Conservation (phyloP, 2,329 filamentous ascomycete species). For the Epichloe glyceriae region DNA sequence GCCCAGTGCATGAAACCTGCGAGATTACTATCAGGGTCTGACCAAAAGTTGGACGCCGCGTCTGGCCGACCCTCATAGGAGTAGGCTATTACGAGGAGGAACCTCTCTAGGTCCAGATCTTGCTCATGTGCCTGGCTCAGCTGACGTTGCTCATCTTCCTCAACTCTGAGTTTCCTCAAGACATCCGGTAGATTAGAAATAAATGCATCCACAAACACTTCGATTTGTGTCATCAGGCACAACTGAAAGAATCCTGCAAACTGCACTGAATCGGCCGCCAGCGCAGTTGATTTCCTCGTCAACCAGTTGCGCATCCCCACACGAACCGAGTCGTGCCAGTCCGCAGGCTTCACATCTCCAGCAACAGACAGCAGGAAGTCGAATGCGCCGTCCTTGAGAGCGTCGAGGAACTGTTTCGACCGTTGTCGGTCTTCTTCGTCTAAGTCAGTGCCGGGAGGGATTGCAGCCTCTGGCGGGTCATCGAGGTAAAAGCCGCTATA, state of each 20-base stretch:
- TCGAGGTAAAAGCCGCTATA: slow-evolving; percentile 86
- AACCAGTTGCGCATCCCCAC: slow-evolving; percentile 71
- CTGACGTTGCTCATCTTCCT: slow-evolving; percentile 79
- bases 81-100: slow-evolving; percentile 84
- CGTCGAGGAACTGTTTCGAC: slow-evolving; percentile 59
- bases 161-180: slow-evolving; percentile 68
- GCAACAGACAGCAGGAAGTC: slow-evolving; percentile 82
- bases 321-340: slow-evolving; percentile 82
- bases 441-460: slow-evolving; percentile 48
- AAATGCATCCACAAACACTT: slow-evolving; percentile 80
- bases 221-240: slow-evolving; percentile 66
- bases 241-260: slow-evolving; percentile 62
- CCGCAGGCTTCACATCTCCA: slow-evolving; percentile 63
- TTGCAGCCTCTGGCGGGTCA: slow-evolving; percentile 45
- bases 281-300: slow-evolving; percentile 61
- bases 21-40: slow-evolving; percentile 80
- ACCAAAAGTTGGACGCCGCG: slow-evolving; percentile 81
- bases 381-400: slow-evolving; percentile 78
- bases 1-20: slow-evolving; percentile 95
- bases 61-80: slow-evolving; percentile 78
- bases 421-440: slow-evolving; percentile 56
- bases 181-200: slow-evolving; percentile 94
- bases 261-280: slow-evolving; percentile 53
- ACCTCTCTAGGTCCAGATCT: slow-evolving; percentile 69
- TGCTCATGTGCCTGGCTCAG: slow-evolving; percentile 52